phyloP scores from a whole-genome alignment of 306 rosid species.

The Dicorynia guianensis region DNA sequence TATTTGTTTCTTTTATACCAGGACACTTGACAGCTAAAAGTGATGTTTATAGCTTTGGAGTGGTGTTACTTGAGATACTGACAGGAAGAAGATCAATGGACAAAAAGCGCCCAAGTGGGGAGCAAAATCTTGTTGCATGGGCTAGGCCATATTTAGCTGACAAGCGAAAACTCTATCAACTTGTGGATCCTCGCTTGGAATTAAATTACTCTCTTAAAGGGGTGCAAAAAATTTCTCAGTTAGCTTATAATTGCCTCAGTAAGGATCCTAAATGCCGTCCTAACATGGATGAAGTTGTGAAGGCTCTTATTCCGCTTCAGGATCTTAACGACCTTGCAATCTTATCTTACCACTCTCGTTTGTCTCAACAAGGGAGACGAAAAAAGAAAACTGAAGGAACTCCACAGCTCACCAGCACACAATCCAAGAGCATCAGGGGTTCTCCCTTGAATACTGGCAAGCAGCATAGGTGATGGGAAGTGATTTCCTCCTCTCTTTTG shows the following conservation, averaged over 20 bases:
- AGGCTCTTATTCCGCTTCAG: slow-evolving; percentile 78
- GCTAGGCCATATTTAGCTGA: slow-evolving; percentile 89
- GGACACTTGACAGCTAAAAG: slow-evolving; percentile 96
- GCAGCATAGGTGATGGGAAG: slow-evolving; percentile 62
- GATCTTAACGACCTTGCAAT: slow-evolving; percentile 88
- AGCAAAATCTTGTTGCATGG: slow-evolving; percentile 94
- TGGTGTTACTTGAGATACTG: slow-evolving; percentile 86
- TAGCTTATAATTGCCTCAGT: slow-evolving; percentile 82
- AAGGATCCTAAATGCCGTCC: slow-evolving; percentile 91
- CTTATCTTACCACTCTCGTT: slow-evolving; percentile 73
- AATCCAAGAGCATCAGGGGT: slow-evolving; percentile 77
- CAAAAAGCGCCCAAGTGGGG: slow-evolving; percentile 93
- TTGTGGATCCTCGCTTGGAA: slow-evolving; percentile 90
- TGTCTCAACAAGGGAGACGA: slow-evolving; percentile 82
- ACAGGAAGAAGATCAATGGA: slow-evolving; percentile 98
- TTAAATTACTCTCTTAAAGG: slow-evolving; percentile 84
- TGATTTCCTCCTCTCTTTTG: slow-evolving; percentile 40
- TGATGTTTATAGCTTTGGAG: slow-evolving; percentile 97
- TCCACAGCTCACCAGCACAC: slow-evolving; percentile 70
- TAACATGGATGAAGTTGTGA: slow-evolving; percentile 91
- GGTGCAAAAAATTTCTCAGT: slow-evolving; percentile 87
- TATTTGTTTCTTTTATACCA: slow-evolving; percentile 48
- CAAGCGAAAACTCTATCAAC: slow-evolving; percentile 76
- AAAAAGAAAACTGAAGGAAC: slow-evolving; percentile 81
- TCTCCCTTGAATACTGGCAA: slow-evolving; percentile 78